Evolutionary conservation across 1,284 basidiomycete species (phyloP), one percentile per base, ranked within the genome.

Genomic region (Tilletiopsis washingtonensis): DNA sequence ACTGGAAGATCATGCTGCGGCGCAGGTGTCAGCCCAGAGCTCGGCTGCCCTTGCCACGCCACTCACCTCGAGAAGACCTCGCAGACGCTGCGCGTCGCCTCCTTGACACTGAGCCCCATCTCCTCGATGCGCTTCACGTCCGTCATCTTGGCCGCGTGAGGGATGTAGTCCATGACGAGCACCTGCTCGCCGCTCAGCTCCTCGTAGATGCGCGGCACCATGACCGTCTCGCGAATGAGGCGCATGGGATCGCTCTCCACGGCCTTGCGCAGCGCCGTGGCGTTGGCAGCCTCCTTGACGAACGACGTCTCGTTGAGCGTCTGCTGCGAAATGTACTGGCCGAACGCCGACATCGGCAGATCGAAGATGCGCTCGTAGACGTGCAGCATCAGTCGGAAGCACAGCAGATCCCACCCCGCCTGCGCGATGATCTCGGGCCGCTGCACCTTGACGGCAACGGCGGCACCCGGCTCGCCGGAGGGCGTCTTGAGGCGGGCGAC

Each of bases 1-100:
- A 59, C 44, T 67, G 62, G 47, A 69, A 69, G 43, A 69, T 67
- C 47, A n/a, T n/a, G n/a, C n/a, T n/a, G n/a, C n/a, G n/a, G n/a
- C n/a, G n/a, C n/a, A n/a, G n/a, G n/a, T n/a, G n/a, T n/a, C n/a
- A n/a, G n/a, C n/a, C n/a, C n/a, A n/a, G n/a, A n/a, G n/a, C n/a
- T n/a, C n/a, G n/a, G n/a, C n/a, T n/a, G n/a, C n/a, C n/a, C n/a
- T n/a, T n/a, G n/a, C n/a, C n/a, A n/a, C n/a, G n/a, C n/a, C 27
- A 23, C 14, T 25, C 66, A 63, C 26, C 60, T 58, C 2, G 67
- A 58, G 45, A 64, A 65, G 5, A 61, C 61, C 37, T 69, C 65
- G 45, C 62, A 64, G 2, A 67, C 64, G 27, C 52, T 57, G 19
- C 47, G 43, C 7, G 59, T 57, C 1, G 67, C 67, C 26, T 48